Evolutionary conservation across 345 rosid genomes (phyloP), one percentile per base, ranked within the genome.

Genomic region (Pugionium cornutum): DNA sequence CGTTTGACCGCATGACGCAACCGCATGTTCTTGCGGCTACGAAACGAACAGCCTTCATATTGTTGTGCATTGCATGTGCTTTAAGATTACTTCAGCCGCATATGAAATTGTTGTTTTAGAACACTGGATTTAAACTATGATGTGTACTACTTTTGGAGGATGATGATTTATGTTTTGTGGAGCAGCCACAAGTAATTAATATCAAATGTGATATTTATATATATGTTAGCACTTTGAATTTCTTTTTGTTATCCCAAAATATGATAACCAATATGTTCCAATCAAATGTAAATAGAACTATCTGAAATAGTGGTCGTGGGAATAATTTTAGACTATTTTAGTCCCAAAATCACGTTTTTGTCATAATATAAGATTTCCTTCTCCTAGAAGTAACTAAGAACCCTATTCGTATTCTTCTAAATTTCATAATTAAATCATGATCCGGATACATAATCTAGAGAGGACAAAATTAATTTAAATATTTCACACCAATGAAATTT

Each of bases 371-470:
- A 53, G 9, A 36, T 25, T 55, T 11, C 51, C 58, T 64, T 71
- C 58, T 42, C 50, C 2, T 25, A 69, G 30, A 62, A 70, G 50
- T 64, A 27, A 47, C 26, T 41, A 63, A 72, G 76, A 64, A 72
- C 47, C 75, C 1, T 41, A 64, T 72, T 63, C 75, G 40, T 29
- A 72, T 72, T 64, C 70, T 57, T 64, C 59, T 4, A 27, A 34
- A 3, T 29, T 64, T 43, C 54, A 58, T 39, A 49, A 32, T 51
- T 39, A 43, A 53, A 53, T 42, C 10, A 7, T 48, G 45, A 32
- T 57, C 59, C 43, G 31, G 43, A 33, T 2, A 53, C 50, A 64
- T 39, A 40, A 40, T 6, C 6, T 36, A 4, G 55, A 62, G 32
- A 5, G 53, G 33, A 29, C 43, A 9, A 44, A 32, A 32, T 31